Base-by-base conservation (phyloP, 202 grass and related monocot genomes). In the Schoenoplectus tabernaemontani region DNA sequence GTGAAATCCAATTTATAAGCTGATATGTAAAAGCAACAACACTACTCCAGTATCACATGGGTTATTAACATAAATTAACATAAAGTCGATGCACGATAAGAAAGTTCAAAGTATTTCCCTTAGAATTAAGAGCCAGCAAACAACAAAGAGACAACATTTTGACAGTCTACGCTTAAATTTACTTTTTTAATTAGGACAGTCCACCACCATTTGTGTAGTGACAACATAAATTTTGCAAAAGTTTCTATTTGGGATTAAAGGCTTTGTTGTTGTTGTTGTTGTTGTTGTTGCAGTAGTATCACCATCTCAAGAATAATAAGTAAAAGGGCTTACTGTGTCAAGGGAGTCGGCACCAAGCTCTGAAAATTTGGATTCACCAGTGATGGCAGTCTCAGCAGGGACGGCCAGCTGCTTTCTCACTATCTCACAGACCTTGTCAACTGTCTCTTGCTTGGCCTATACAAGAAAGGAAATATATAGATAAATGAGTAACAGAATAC, bases 301-400 rank as follows among this genome's bases (percentile, higher is more conserved):
- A n/a, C n/a, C n/a, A n/a, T n/a, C n/a, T n/a, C n/a, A n/a, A n/a
- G n/a, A n/a, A n/a, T n/a, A n/a, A n/a, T n/a, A n/a, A n/a, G n/a
- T n/a, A n/a, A 7, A 42, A 39, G 19, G 15, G 64, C n/a, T 82
- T 87, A 97, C 93, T 26, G 91, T 97, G 64, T 93, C 93, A 9
- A 93, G 87, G 63, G 93, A 97, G 86, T 97, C 93, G 57, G 93
- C 93, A 16, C 93, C 93, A n/a, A 97, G 93, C 54, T 91, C 83
- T 64, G 89, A 38, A 72, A 97, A 93, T 58, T 88, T 93, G 2
- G 91, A 97, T 54, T 90, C 87, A 15, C 87, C 91, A 7, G 80
- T 85, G 39, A 97, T 10, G 37, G 59, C 6, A 46, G 69, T 84
- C 0, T 44, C 84, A 0, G 67, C 85, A 12, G 93, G 17, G 57